These are phyloP conservation scores for Plasmodium adleri DNA, from an alignment of 169 alveolate species.

Conservation along the genomic window DNA sequence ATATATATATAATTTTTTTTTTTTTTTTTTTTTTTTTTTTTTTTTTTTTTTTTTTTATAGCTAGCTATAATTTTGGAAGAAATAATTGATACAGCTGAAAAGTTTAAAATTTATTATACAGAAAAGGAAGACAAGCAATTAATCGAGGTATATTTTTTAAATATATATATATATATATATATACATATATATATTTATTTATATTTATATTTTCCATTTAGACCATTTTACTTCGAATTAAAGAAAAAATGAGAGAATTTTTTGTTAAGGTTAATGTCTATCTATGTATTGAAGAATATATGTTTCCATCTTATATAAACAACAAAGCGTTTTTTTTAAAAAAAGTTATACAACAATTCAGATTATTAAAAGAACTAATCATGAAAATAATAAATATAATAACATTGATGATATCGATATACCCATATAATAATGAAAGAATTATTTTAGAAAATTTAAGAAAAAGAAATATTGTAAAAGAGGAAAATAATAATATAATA, in stretches of 20 bases:
- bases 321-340: slow-evolving; percentile 20
- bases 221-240: slow-evolving; percentile 8
- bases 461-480: slow-evolving; percentile 19
- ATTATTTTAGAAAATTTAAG: slow-evolving; percentile 47
- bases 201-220: not conserved
- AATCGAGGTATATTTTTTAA: slow-evolving; percentile 15
- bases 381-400: slow-evolving; percentile 30
- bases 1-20: not conserved
- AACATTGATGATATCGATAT: not conserved
- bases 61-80: slow-evolving; percentile 30
- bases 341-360: slow-evolving; percentile 32
- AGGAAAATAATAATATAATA: not conserved
- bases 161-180: not conserved
- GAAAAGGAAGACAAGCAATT: slow-evolving; percentile 13
- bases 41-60: no score
- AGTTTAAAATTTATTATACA: not conserved
- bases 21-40: no score
- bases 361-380: slow-evolving; percentile 23
- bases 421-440: slow-evolving; percentile 45
- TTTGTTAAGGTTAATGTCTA: slow-evolving; percentile 48
- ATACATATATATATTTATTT: not conserved
- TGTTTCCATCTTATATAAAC: slow-evolving; percentile 30
- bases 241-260: slow-evolving; percentile 7
- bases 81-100: slow-evolving; percentile 7
- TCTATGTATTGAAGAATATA: slow-evolving; percentile 62